phyloP scores from a whole-genome alignment of 116 monocot species.

The Trichopus zeylanicus region DNA sequence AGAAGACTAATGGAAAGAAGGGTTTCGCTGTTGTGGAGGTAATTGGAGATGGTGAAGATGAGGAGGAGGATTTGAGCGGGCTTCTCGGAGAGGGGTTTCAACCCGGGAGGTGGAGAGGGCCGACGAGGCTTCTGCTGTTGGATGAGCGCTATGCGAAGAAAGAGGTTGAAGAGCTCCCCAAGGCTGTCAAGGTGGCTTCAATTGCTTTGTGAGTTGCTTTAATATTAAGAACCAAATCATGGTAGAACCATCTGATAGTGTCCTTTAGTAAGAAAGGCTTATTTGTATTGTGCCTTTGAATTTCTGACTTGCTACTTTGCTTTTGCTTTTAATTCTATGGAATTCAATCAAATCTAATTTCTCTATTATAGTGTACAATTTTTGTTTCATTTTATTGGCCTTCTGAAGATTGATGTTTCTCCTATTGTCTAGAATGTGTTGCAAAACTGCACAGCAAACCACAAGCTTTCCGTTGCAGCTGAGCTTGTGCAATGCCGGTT shows the following conservation, averaged over 20 bases:
- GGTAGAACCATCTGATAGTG: background rate
- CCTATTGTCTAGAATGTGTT: constrained; percentile 47
- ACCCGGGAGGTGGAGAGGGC: constrained; percentile 50
- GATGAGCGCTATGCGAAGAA: constrained; percentile 56
- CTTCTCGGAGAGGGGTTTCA: constrained; percentile 59
- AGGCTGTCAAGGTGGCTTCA: constrained; percentile 68
- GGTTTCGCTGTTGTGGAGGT: constrained; percentile 36
- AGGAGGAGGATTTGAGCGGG: constrained; percentile 38
- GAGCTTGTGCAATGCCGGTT: constrained; percentile 71
- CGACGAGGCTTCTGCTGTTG: constrained; percentile 76
- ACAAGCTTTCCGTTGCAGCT: constrained; percentile 15
- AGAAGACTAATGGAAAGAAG: constrained; percentile 23
- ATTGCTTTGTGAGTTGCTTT: constrained; percentile 29
- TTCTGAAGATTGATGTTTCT: background rate
- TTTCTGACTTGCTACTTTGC: constrained; percentile 9
- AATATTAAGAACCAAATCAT: background rate
- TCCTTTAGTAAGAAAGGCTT: background rate
- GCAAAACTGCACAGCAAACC: constrained; percentile 6
- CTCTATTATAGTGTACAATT: background rate
- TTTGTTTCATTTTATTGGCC: background rate
- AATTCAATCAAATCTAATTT: background rate
- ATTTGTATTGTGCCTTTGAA: background rate
- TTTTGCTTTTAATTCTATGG: background rate
- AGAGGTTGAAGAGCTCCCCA: constrained; percentile 46
- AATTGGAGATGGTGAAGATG: constrained; percentile 12